A percentile compares a stretch with the other conserved stretches of the same genome.
Evolutionary conservation across 176 grass and related monocot species (phyloP).

Genomic region (Aegilops tauschii): DNA sequence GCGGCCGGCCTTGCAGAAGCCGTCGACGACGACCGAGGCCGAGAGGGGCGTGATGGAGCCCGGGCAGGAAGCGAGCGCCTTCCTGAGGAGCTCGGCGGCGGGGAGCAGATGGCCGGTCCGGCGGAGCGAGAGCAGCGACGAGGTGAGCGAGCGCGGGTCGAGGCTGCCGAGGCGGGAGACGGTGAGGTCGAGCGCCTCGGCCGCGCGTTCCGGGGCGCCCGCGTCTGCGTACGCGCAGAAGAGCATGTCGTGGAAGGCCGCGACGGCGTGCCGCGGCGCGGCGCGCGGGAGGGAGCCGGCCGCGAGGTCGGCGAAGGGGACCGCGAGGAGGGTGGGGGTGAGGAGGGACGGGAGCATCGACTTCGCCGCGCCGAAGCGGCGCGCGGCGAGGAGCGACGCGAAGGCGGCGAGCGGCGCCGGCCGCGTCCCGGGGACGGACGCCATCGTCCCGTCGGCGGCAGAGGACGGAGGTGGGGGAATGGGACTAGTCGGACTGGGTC

Average conservation of each 20-base stretch:
- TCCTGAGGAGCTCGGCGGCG: slow-evolving; percentile 41
- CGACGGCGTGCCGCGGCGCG: slow-evolving; percentile 40
- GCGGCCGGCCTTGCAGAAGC: slow-evolving; percentile 59
- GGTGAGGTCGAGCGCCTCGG: slow-evolving; percentile 52
- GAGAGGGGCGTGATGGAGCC: slow-evolving; percentile 44
- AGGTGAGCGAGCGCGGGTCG: slow-evolving; percentile 62
- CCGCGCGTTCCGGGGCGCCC: slow-evolving; percentile 31
- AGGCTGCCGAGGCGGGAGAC: slow-evolving; percentile 57
- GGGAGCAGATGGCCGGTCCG: slow-evolving; percentile 38
- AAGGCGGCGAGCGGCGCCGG: slow-evolving; percentile 32
- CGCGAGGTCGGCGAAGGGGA: slow-evolving; percentile 54
- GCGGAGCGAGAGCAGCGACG: slow-evolving; percentile 65
- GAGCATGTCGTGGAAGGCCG: slow-evolving; percentile 71
- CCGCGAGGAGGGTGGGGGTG: slow-evolving; percentile 25
- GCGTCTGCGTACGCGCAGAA: slow-evolving; percentile 71
- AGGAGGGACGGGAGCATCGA: slow-evolving; percentile 45
- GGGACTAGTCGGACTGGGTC: not conserved
- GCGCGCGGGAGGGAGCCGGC: slow-evolving; percentile 36
- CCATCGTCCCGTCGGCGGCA: not conserved
- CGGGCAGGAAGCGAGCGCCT: slow-evolving; percentile 25
- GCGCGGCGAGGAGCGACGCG: slow-evolving; percentile 41
- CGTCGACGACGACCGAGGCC: slow-evolving; percentile 42
- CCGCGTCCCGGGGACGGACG: not conserved
- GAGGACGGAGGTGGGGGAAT: not conserved
- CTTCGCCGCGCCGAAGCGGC: slow-evolving; percentile 55